Evolutionary conservation across 1,284 basidiomycete genomes (phyloP), one percentile per base, ranked within the genome.

Genomic region (Puccinia polysora): DNA sequence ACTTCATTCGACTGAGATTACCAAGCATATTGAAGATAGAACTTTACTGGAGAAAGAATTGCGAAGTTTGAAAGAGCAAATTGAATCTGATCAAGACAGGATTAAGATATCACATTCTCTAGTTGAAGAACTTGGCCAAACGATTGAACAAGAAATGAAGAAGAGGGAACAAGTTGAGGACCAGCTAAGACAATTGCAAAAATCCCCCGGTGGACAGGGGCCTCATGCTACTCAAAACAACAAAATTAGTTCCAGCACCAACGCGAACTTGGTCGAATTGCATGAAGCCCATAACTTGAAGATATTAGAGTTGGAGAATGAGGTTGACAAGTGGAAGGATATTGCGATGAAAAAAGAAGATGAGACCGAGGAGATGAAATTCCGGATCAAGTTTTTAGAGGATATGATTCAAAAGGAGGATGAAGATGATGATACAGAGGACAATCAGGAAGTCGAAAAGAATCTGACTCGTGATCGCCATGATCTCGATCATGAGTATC

Each of bases 231-330:
- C n/a, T n/a, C n/a, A n/a, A n/a, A n/a, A n/a, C n/a, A n/a, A n/a
- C n/a, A n/a, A n/a, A n/a, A n/a, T n/a, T n/a, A n/a, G n/a, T n/a
- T n/a, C n/a, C n/a, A n/a, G n/a, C n/a, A n/a, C n/a, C 28, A 68
- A 59, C 18, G 40, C 56, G 36, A 59, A 59, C 43, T 59, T 68
- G 50, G 49, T 55, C 2, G 65, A 68, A n/a, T 45, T 68, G 23
- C 65, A 68, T 45, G 53, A 68, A 34, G 65, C 65, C 4, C 65
- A 68, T 15, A 68, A 68, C 38, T n/a, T 55, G n/a, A 68, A 68
- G 53, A 68, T 55, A 12, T 36, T 56, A 23, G 65, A 68, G 58
- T 32, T 68, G 25, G 25, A 40, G 12, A 59, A 49, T 18, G 40
- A 68, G 53, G 32, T 68, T 6, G 65, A 68, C 30, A 52, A 68